Evolutionary conservation across 345 rosid species (phyloP).

Genomic region (Eucalyptus cladocalyx): DNA sequence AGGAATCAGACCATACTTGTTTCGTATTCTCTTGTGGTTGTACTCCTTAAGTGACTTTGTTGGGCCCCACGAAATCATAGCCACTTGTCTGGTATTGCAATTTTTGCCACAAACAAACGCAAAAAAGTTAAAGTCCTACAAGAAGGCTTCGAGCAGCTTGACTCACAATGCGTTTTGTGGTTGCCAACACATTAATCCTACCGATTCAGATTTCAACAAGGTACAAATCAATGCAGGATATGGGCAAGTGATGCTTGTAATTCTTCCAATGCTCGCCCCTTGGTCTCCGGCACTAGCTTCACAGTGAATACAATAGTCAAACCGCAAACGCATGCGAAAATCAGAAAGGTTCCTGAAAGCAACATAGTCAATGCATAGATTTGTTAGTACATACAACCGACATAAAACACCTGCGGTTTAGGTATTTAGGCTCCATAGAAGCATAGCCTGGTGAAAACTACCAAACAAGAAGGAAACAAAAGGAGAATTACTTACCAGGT

Average conservation of each 20-base stretch:
- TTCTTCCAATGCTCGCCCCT: slow-evolving; percentile 46
- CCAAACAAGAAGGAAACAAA: not conserved
- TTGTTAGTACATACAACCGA: not conserved
- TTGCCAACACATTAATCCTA: not conserved
- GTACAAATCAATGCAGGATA: not conserved
- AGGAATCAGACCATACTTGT: too few species aligned
- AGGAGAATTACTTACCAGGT: slow-evolving; percentile 4
- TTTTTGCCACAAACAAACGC: not conserved
- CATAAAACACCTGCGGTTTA: not conserved
- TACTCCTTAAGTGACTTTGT: not conserved
- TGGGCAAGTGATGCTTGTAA: slow-evolving; percentile 24
- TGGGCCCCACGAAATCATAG: not conserved
- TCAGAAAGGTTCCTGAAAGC: slow-evolving; percentile 22
- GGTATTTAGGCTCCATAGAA: not conserved
- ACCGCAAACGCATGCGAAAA: slow-evolving; percentile 14
- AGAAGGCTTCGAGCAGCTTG: not conserved
- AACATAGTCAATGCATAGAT: not conserved
- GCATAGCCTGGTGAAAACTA: not conserved
- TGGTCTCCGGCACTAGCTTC: slow-evolving; percentile 48
- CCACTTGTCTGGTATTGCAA: not conserved
- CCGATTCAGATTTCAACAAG: not conserved
- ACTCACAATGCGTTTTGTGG: not conserved
- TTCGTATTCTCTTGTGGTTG: not conserved
- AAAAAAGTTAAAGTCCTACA: not conserved
- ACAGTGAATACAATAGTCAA: slow-evolving; percentile 18